Percentiles rank a stretch among this genome's conserved stretches.
Evolutionary conservation across 805 yeast genomes (phyloP).

Genomic region (Naumovozyma baii): DNA sequence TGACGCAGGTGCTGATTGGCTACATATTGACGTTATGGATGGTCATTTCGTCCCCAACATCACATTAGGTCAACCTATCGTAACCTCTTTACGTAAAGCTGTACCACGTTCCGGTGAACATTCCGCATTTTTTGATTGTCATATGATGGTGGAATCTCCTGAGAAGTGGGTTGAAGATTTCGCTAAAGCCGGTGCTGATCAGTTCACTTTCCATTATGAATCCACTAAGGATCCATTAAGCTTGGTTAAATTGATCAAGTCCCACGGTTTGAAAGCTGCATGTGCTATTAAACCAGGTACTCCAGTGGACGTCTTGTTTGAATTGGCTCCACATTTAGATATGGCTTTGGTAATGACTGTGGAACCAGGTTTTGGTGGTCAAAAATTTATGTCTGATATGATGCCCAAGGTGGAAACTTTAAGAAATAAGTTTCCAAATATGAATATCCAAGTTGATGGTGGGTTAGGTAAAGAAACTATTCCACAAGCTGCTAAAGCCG

Average conservation of each 20-base stretch:
- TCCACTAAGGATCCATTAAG: conserved; percentile 71
- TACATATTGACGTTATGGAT: conserved; percentile 97
- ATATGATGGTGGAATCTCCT: conserved; percentile 93
- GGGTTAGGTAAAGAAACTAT: conserved; percentile 85
- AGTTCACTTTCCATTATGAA: conserved; percentile 92
- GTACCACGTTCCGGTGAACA: conserved; percentile 55
- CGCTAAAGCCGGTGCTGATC: conserved; percentile 91
- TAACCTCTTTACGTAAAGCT: conserved; percentile 61
- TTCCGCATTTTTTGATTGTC: conserved; percentile 73
- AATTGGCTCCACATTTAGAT: conserved; percentile 67
- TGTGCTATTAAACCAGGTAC: conserved; percentile 94
- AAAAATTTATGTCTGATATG: conserved; percentile 89
- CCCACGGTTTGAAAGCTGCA: conserved; percentile 82
- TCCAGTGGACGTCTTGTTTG: conserved; percentile 69
- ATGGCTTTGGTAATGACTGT: conserved; percentile 98
- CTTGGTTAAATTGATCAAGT: conserved; percentile 65
- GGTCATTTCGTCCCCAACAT: conserved; percentile 97
- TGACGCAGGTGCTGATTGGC: conserved; percentile 85
- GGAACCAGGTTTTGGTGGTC: conserved; percentile 99
- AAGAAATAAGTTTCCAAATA: conserved; percentile 61
- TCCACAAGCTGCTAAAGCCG: conserved; percentile 85
- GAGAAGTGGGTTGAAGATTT: conserved; percentile 90
- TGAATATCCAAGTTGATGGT: conserved; percentile 94
- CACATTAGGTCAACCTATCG: conserved; percentile 87
- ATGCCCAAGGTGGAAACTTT: conserved; percentile 86